Percentiles rank a stretch among this genome's conserved stretches.
phyloP scores from a whole-genome alignment of 2,329 filamentous ascomycete species.

The Aspergillus brasiliensis region DNA sequence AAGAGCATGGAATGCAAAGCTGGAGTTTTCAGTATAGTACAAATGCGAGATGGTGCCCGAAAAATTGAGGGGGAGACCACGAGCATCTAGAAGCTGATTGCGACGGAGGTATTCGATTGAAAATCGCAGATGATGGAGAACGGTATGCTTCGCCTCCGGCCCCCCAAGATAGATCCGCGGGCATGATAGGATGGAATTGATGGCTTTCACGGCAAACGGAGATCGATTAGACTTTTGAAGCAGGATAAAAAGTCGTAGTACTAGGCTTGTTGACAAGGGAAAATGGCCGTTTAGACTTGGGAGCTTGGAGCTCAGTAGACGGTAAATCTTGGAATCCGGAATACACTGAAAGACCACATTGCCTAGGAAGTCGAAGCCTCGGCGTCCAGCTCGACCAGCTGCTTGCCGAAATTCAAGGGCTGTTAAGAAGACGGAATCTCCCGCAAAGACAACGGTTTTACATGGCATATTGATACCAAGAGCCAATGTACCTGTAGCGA shows the following conservation, averaged over 20 bases:
- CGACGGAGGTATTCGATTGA: conserved; percentile 77
- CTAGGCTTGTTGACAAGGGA: conserved; percentile 71
- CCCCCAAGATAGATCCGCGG: conserved; percentile 71
- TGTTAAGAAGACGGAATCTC: conserved; percentile 72
- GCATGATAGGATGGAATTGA: conserved; percentile 70
- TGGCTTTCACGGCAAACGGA: conserved; percentile 61
- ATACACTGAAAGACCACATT: conserved; percentile 79
- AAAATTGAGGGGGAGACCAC: conserved; percentile 70
- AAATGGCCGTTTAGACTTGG: conserved; percentile 78
- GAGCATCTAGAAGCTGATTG: conserved; percentile 63
- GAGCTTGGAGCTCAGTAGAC: conserved; percentile 71
- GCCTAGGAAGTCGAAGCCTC: conserved; percentile 77
- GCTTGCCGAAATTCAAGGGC: conserved; percentile 76
- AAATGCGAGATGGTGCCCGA: conserved; percentile 70
- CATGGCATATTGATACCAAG: conserved; percentile 84
- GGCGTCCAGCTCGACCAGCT: conserved; percentile 74
- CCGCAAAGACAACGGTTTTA: conserved; percentile 76
- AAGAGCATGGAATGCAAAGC: conserved; percentile 75
- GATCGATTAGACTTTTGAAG: conserved; percentile 67
- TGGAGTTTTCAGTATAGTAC: conserved; percentile 74
- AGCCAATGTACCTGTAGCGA: conserved; percentile 75
- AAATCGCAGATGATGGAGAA: conserved; percentile 76
- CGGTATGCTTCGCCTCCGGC: conserved; percentile 65
- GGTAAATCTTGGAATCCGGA: conserved; percentile 60
- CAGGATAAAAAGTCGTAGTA: conserved; percentile 69